These are phyloP conservation scores for Myochromella boudieri DNA, from an alignment of 768 basidiomycete species.

Conservation along the genomic window DNA sequence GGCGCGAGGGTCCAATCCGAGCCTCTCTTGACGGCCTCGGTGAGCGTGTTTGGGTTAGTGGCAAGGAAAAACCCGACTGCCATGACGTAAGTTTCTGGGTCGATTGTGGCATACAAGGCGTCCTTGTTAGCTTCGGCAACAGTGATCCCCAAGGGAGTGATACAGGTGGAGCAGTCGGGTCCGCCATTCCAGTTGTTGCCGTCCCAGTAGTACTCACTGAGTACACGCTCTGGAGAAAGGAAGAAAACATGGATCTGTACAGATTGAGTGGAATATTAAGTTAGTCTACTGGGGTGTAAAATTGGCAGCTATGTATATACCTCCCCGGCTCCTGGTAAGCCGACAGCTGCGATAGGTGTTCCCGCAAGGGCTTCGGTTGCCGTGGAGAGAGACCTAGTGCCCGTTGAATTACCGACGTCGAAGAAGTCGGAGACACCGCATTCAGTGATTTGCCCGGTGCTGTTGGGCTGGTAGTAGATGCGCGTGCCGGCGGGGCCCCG, in stretches of 20 bases:
- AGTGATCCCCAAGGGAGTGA: not conserved
- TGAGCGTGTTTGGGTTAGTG: constrained; percentile 1
- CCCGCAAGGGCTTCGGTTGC: not conserved
- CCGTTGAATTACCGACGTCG: not conserved
- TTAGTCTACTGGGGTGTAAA: not conserved
- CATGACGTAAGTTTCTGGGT: not conserved
- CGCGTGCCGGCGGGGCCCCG: not conserved
- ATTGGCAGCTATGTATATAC: not conserved
- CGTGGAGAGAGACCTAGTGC: not conserved
- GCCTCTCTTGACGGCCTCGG: not conserved
- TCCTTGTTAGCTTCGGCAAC: not conserved
- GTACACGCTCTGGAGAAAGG: not conserved
- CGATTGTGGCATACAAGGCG: not conserved
- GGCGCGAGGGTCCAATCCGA: not conserved
- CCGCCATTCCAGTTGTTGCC: constrained; percentile 4
- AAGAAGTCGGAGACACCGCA: not conserved
- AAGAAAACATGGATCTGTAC: not conserved
- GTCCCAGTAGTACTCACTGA: constrained; percentile 3
- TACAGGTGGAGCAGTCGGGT: not conserved
- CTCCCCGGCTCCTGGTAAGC: not conserved
- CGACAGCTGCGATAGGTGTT: not conserved
- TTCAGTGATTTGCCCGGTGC: not conserved
- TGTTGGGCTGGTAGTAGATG: not conserved
- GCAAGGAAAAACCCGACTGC: constrained; percentile 1
- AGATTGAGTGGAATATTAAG: not conserved